Conservation (phyloP, 1,284 basidiomycete genomes). For the Inonotus obliquus region DNA sequence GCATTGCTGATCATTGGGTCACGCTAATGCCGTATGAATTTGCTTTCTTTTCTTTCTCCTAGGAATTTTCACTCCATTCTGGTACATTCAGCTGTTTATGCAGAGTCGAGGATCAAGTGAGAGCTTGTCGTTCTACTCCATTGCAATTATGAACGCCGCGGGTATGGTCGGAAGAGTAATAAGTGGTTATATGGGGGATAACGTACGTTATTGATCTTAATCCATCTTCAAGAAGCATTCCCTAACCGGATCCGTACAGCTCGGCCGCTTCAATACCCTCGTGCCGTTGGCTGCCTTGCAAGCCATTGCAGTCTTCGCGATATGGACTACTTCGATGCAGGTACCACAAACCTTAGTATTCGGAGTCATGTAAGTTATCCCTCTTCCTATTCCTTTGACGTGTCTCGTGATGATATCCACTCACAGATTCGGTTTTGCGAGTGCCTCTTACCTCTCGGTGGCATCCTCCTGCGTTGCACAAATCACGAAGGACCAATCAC, state of each 20-base stretch:
- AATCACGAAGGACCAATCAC: slow-evolving; percentile 16
- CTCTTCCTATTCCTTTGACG: not conserved
- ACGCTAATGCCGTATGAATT: not conserved
- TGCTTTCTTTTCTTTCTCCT: not conserved
- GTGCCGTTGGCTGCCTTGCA: slow-evolving; percentile 14
- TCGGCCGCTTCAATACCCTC: slow-evolving; percentile 18
- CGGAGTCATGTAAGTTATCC: slow-evolving; percentile 12
- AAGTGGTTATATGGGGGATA: slow-evolving; percentile 18
- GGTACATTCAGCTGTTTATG: slow-evolving; percentile 19
- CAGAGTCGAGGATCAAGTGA: slow-evolving; percentile 14
- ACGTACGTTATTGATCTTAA: slow-evolving; percentile 6
- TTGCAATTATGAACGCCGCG: slow-evolving; percentile 19
- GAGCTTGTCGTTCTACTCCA: slow-evolving; percentile 16
- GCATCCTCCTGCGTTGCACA: slow-evolving; percentile 19
- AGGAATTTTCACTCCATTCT: slow-evolving; percentile 18
- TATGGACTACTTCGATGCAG: slow-evolving; percentile 17
- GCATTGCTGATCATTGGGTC: not conserved
- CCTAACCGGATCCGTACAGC: slow-evolving; percentile 1
- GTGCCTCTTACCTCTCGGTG: slow-evolving; percentile 18
- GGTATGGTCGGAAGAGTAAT: slow-evolving; percentile 15
- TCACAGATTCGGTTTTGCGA: slow-evolving; percentile 14
- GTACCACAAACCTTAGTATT: slow-evolving; percentile 17
- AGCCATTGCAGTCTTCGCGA: slow-evolving; percentile 14
- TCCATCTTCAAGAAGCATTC: not conserved
- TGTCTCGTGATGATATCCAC: not conserved